Evolutionary conservation across 768 basidiomycete species (phyloP).

Genomic region (Tulasnella sp.): DNA sequence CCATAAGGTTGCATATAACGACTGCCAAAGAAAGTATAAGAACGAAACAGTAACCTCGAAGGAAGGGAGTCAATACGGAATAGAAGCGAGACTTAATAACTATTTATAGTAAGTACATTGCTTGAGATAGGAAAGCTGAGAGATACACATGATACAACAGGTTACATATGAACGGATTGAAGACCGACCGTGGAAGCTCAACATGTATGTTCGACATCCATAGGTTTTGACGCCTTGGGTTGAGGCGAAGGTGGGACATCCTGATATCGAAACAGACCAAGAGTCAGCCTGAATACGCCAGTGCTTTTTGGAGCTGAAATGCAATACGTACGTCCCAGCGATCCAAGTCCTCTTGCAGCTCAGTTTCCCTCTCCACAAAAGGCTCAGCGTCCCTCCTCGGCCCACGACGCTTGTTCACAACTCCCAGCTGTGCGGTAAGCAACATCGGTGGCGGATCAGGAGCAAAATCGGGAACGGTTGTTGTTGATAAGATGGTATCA

Average conservation of each 20-base stretch:
- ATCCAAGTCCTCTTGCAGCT: not conserved
- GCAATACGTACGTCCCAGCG: not conserved
- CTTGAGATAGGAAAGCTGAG: not conserved
- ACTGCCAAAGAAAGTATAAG: too few species aligned
- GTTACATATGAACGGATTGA: not conserved
- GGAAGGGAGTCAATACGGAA: too few species aligned
- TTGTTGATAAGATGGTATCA: not conserved
- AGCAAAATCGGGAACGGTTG: not conserved
- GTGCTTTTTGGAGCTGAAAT: not conserved
- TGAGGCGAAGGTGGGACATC: not conserved
- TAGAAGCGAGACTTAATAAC: too few species aligned
- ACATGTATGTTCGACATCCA: not conserved
- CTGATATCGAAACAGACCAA: not conserved
- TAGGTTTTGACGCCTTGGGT: not conserved
- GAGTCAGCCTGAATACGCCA: not conserved
- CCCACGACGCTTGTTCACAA: not conserved
- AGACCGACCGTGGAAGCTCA: not conserved
- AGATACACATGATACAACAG: not conserved
- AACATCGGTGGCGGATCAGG: not conserved
- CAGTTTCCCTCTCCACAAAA: not conserved
- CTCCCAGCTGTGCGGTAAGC: not conserved
- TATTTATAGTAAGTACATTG: too few species aligned
- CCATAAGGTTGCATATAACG: too few species aligned
- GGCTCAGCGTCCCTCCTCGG: not conserved
- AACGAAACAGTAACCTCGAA: too few species aligned